These are phyloP conservation scores for Candida broadrunensis DNA, from an alignment of 805 yeast species.

Conservation along the genomic window DNA sequence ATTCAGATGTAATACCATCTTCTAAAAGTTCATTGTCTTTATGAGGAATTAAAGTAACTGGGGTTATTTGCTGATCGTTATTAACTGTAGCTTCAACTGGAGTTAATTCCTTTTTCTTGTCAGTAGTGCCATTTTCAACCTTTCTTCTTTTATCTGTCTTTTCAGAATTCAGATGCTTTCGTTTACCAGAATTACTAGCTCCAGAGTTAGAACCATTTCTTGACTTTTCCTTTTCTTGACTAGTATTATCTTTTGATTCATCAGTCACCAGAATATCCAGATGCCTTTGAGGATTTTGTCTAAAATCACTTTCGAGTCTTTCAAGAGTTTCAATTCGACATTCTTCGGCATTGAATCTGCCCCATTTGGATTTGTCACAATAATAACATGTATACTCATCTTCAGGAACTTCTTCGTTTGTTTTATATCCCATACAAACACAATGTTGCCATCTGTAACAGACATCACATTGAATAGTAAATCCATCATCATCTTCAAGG, in stretches of 20 bases:
- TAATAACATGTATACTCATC: constrained; percentile 70
- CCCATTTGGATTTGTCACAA: constrained; percentile 54
- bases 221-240: constrained; percentile 19
- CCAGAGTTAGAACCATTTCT: constrained; percentile 1
- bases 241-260: constrained; percentile 13
- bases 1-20: constrained; percentile 39
- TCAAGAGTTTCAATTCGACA: constrained; percentile 29
- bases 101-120: constrained; percentile 1
- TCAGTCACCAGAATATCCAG: background rate
- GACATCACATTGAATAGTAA: constrained; percentile 90
- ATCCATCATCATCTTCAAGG: constrained; percentile 84
- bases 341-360: constrained; percentile 37
- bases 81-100: background rate
- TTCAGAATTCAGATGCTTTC: constrained; percentile 19
- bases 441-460: constrained; percentile 97
- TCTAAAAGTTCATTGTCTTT: constrained; percentile 43
- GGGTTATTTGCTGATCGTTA: background rate
- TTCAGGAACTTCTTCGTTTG: constrained; percentile 77
- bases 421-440: constrained; percentile 75
- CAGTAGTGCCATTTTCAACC: constrained; percentile 4
- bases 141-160: constrained; percentile 9
- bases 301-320: constrained; percentile 27
- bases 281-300: constrained; percentile 5
- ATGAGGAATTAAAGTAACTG: constrained; percentile 24
- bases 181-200: constrained; percentile 4